Conservation (phyloP, 495 filamentous ascomycete species). For the Neurospora africana region DNA sequence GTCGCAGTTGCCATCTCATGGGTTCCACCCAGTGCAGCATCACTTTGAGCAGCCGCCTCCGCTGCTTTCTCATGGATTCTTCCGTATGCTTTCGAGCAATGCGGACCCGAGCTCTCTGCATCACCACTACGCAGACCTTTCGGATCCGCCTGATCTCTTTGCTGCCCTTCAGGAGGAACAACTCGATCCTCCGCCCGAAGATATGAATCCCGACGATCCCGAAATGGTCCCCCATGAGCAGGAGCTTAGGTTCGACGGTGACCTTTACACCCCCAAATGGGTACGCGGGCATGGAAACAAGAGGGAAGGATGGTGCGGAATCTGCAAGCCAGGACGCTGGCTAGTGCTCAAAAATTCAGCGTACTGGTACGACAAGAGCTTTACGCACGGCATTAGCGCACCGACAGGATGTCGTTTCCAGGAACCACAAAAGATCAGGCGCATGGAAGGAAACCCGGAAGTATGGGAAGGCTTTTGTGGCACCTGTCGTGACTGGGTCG, state of each 20-base stretch:
- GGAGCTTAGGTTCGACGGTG: slow-evolving; percentile 64
- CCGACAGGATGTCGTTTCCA: slow-evolving; percentile 64
- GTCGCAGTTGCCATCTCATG: slow-evolving; percentile 37
- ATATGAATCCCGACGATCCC: slow-evolving; percentile 64
- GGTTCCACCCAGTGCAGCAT: slow-evolving; percentile 34
- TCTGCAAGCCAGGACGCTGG: slow-evolving; percentile 74
- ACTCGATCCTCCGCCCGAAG: slow-evolving; percentile 56
- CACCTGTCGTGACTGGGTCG: slow-evolving; percentile 69
- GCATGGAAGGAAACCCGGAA: slow-evolving; percentile 70
- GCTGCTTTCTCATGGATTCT: slow-evolving; percentile 51
- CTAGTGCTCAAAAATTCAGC: slow-evolving; percentile 74
- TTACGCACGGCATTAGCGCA: slow-evolving; percentile 71
- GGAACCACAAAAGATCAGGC: slow-evolving; percentile 56
- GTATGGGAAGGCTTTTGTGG: slow-evolving; percentile 74
- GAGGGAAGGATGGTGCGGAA: slow-evolving; percentile 75
- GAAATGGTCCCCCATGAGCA: slow-evolving; percentile 63
- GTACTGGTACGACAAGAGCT: slow-evolving; percentile 81
- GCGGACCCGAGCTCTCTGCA: slow-evolving; percentile 51
- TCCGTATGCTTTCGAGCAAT: slow-evolving; percentile 60
- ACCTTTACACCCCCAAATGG: slow-evolving; percentile 69
- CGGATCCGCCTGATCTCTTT: slow-evolving; percentile 63
- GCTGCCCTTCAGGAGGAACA: slow-evolving; percentile 58
- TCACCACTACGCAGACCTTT: slow-evolving; percentile 52
- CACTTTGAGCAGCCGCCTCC: slow-evolving; percentile 44
- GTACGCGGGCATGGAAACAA: slow-evolving; percentile 73